Conservation (phyloP, 2,329 filamentous ascomycete genomes). For the Rutstroemia sydowiana region DNA sequence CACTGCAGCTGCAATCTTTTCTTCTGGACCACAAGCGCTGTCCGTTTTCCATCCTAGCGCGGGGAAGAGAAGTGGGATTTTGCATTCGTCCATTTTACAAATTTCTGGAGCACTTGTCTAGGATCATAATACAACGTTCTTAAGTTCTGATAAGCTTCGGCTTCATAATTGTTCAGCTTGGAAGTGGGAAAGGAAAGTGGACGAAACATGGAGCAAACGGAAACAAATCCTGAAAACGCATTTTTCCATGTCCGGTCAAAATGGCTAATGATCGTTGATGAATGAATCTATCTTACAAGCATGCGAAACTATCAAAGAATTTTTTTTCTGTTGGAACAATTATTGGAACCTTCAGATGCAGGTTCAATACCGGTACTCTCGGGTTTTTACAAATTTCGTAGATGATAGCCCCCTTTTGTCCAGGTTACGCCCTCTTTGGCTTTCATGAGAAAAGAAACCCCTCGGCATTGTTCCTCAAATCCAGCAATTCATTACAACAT, state of each 20-base stretch:
- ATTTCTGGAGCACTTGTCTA: slow-evolving; percentile 1
- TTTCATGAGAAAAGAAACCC: neutral
- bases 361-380: slow-evolving; percentile 1
- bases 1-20: slow-evolving; percentile 3
- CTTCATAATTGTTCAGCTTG: slow-evolving; percentile 7
- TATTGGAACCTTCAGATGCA: slow-evolving; percentile 1
- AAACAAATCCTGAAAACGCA: neutral
- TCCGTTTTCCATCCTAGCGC: slow-evolving; percentile 6
- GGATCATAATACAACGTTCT: slow-evolving; percentile 1
- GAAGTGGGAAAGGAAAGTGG: slow-evolving; percentile 1
- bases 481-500: slow-evolving; percentile 1
- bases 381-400: slow-evolving; percentile 2
- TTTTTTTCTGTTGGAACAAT: slow-evolving; percentile 4
- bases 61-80: slow-evolving; percentile 9
- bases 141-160: neutral
- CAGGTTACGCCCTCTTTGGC: slow-evolving; percentile 2
- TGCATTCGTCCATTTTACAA: neutral
- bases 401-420: neutral
- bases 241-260: slow-evolving; percentile 5
- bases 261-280: neutral
- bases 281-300: slow-evolving; percentile 6
- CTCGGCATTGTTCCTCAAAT: slow-evolving; percentile 3
- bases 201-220: slow-evolving; percentile 1
- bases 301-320: slow-evolving; percentile 8
- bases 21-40: slow-evolving; percentile 3